Percentiles rank a stretch among this genome's conserved stretches.
Conservation (phyloP, 2,329 filamentous ascomycete genomes). For the Periconia macrospinosa region DNA sequence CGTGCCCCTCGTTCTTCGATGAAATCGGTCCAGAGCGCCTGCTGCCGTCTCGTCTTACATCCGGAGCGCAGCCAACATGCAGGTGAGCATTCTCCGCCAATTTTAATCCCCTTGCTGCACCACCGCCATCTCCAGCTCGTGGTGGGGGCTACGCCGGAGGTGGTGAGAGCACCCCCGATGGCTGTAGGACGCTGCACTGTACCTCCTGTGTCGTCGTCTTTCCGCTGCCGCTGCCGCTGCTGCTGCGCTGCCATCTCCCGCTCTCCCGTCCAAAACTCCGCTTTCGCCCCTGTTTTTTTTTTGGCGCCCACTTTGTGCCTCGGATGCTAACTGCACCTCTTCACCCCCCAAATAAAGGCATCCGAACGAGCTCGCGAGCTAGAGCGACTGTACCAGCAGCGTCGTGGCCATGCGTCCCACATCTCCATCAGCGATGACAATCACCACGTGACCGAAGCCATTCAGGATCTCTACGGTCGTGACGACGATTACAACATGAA, state of each 20-base stretch:
- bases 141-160: too few relatives aligned
- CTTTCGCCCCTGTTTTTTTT: too few relatives aligned
- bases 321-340: constrained; percentile 29
- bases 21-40: constrained; percentile 4
- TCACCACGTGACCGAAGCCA: constrained; percentile 93
- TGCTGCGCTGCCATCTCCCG: constrained; percentile 7
- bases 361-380: constrained; percentile 49
- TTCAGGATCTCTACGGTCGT: constrained; percentile 86
- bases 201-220: neutral
- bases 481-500: constrained; percentile 62
- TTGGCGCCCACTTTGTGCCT: too few relatives aligned
- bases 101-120: neutral
- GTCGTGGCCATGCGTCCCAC: constrained; percentile 62
- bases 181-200: neutral
- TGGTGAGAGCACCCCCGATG: neutral
- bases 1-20: constrained; percentile 10
- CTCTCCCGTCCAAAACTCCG: neutral
- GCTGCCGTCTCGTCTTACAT: constrained; percentile 3
- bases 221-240: neutral
- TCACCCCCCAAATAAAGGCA: constrained; percentile 30
- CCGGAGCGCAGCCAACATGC: constrained; percentile 9
- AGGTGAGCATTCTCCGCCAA: constrained; percentile 6
- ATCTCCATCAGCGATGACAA: constrained; percentile 81
- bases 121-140: too few relatives aligned
- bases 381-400: constrained; percentile 53